Evolutionary conservation across 1,284 basidiomycete genomes (phyloP), one percentile per base, ranked within the genome.

Genomic region (Tetrapyrgos nigripes): DNA sequence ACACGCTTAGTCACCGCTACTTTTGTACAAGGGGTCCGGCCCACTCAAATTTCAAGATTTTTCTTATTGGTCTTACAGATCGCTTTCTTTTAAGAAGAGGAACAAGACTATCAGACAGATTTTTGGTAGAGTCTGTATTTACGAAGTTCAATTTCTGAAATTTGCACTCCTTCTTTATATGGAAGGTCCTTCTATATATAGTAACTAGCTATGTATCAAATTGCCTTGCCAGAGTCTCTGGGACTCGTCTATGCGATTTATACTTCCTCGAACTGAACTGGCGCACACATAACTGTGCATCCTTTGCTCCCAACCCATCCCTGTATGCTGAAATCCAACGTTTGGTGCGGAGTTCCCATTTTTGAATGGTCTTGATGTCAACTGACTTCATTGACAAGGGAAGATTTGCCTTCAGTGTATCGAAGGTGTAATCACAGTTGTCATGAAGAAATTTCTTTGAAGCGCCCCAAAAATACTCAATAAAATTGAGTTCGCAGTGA

Each of bases 261-360:
- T 69, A 73, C 45, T 63, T 61, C 28, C 28, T 59, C 13, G 72
- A 72, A 58, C 68, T 72, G 61, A 69, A 70, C 21, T 56, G 17
- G 33, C 63, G 58, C 17, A 73, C 69, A 23, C 66, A 28, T 9
- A 63, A 19, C 51, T 69, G 68, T 49, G 68, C 68, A 53, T 70
- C 62, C 26, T 62, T 55, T 6, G 63, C 63, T 55, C 50, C 56
- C 10, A 66, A 33, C 2, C 69, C 65, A 24, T 23, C 44, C 54
- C 61, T 14, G 53, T 73, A 74, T 21, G 69, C 68, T 37, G 66
- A 60, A 49, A 73, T 67, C 73, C 72, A 74, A 21, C 66, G 4
- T 4, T 60, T 44, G 62, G 70, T 68, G 0, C 64, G 43, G 58
- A 72, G 65, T 45, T 73, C 63, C 71, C 72, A 73, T 50, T 63